phyloP scores from a whole-genome alignment of 805 yeast species.

The Dipodascus albidus region DNA sequence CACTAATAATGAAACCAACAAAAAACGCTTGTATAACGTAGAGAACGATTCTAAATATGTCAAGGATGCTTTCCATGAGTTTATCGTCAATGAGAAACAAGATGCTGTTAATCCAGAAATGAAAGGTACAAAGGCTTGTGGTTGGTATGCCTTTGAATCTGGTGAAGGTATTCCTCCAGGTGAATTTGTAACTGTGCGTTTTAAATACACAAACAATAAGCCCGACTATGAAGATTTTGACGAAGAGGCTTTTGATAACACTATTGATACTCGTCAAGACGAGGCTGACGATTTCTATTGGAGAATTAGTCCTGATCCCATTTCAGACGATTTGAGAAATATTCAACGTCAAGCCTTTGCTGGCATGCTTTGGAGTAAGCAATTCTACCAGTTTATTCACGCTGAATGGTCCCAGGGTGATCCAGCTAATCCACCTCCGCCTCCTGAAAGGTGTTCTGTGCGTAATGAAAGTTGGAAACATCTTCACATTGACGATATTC shows the following conservation, averaged over 20 bases:
- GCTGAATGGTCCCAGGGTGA: constrained; percentile 84
- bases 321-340: constrained; percentile 64
- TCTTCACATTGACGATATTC: constrained; percentile 73
- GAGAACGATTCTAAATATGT: constrained; percentile 51
- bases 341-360: constrained; percentile 92
- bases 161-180: constrained; percentile 76
- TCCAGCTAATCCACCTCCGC: constrained; percentile 57
- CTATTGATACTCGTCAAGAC: constrained; percentile 58
- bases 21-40: constrained; percentile 42
- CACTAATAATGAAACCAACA: constrained; percentile 85
- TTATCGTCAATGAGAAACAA: constrained; percentile 47
- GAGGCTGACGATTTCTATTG: constrained; percentile 93
- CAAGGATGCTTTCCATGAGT: constrained; percentile 89
- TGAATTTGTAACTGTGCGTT: constrained; percentile 75
- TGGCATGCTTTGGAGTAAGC: constrained; percentile 88
- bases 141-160: constrained; percentile 69
- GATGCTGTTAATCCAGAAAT: constrained; percentile 58
- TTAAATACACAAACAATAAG: constrained; percentile 43
- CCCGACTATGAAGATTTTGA: constrained; percentile 34
- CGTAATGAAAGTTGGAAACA: constrained; percentile 85
- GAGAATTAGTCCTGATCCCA: constrained; percentile 76
- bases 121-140: constrained; percentile 74
- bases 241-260: constrained; percentile 61
- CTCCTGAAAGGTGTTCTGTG: constrained; percentile 72
- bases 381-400: constrained; percentile 77